Evolutionary conservation across 768 basidiomycete genomes (phyloP).

Genomic region (Tylopilus plumbeoviolaceoides): DNA sequence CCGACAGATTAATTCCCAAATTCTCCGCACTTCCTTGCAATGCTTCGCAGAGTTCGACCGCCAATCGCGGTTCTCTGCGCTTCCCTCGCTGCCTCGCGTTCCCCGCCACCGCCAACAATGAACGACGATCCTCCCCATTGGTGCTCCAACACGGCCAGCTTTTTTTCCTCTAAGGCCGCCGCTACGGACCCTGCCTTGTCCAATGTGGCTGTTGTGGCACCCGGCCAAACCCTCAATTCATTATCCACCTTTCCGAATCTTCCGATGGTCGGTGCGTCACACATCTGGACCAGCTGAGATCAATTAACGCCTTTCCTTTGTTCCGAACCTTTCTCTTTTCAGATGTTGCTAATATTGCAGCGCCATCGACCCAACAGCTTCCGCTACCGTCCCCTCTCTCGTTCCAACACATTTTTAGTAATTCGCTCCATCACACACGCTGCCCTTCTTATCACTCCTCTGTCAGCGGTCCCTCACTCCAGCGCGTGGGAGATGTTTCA

Average conservation of each 20-base stretch:
- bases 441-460: constrained; percentile 24
- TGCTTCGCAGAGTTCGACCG: constrained; percentile 53
- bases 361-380: constrained; percentile 10
- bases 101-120: constrained; percentile 26
- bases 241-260: constrained; percentile 13
- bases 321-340: not conserved
- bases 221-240: constrained; percentile 11
- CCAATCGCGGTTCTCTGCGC: constrained; percentile 48
- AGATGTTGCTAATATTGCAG: constrained; percentile 10
- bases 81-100: constrained; percentile 30
- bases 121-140: constrained; percentile 20
- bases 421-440: constrained; percentile 18
- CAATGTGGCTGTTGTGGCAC: constrained; percentile 10
- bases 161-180: constrained; percentile 12
- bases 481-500: constrained; percentile 11
- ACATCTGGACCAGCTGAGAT: constrained; percentile 1
- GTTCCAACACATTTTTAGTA: constrained; percentile 21
- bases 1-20: too few relatives aligned
- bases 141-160: constrained; percentile 16
- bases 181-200: constrained; percentile 7
- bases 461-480: constrained; percentile 8
- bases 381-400: constrained; percentile 14
- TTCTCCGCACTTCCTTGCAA: constrained; percentile 43
- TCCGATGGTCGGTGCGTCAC: constrained; percentile 22
- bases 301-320: constrained; percentile 7